Percentiles rank a stretch among this genome's conserved stretches.
Conservation (phyloP, 345 rosid genomes). For the Eutrema yunnanense region DNA sequence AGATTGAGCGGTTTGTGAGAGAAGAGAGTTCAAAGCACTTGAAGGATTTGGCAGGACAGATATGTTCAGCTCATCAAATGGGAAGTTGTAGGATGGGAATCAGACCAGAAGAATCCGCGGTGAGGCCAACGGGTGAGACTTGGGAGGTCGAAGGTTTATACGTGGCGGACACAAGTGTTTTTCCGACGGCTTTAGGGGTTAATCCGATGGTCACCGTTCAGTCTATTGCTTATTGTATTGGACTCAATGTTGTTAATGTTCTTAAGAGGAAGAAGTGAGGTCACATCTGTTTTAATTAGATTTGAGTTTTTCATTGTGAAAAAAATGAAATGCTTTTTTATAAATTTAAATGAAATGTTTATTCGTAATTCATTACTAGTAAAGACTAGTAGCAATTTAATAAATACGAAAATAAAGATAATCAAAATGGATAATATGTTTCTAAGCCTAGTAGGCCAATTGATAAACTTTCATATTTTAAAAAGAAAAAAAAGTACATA, state of each 20-base stretch:
- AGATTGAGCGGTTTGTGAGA: constrained; percentile 51
- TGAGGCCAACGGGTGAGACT: constrained; percentile 67
- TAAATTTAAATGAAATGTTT: neutral
- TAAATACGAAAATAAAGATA: neutral
- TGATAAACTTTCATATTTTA: neutral
- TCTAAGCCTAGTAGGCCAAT: constrained; percentile 3
- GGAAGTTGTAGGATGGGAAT: constrained; percentile 88
- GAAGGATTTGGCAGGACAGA: constrained; percentile 36
- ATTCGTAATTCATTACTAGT: neutral
- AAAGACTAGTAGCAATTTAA: neutral
- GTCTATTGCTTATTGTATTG: constrained; percentile 76
- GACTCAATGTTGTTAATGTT: constrained; percentile 46
- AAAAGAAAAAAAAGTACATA: neutral
- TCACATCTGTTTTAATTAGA: neutral
- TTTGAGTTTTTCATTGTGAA: neutral
- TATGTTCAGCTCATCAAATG: constrained; percentile 90
- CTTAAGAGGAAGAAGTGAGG: constrained; percentile 34
- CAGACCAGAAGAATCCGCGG: constrained; percentile 49
- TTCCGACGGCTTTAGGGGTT: constrained; percentile 82
- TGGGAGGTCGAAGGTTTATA: constrained; percentile 74
- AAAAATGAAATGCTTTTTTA: no score
- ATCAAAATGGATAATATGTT: neutral
- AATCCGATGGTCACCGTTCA: constrained; percentile 88
- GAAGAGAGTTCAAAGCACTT: constrained; percentile 55
- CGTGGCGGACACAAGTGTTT: constrained; percentile 77